Evolutionary conservation across 2,329 filamentous ascomycete species (phyloP), one percentile per base, ranked within the genome.

Genomic region (Diaporthe destruens): DNA sequence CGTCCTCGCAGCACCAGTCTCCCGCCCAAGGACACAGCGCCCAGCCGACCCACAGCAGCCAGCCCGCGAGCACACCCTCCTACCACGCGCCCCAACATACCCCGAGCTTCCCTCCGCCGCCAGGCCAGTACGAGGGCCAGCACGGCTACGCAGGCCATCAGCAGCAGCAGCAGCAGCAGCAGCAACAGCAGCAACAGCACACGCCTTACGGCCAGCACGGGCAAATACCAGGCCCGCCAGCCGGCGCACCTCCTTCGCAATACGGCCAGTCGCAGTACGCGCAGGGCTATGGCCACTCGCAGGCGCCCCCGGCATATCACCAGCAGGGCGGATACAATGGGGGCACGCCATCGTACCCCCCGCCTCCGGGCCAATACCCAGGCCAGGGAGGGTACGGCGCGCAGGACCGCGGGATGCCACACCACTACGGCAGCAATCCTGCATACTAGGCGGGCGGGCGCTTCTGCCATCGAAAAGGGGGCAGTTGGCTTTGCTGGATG

Each of bases 11-110:
- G 32, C 85, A 36, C 76, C 80, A 66, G 76, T 68, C 69, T 72
- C 75, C 61, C 75, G 80, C 59, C 75, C 79, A 42, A 69, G 77
- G 47, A 71, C 81, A 56, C 55, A 80, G 81, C 69, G 78, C 75
- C 72, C 77, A 80, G 18, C 77, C 80, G 16, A 71, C 76, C n/a
- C 74, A 77, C 44, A 75, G 76, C 66, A 75, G 77, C 71, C 77
- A 78, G 44, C 66, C 72, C 54, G 57, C 69, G 54, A 71, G 51
- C 34, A 70, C 54, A 42, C 54, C 59, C 7, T 53, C 77, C 68
- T 54, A 76, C 54, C 76, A 77, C 29, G 76, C 77, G 14, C 77
- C 78, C 63, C 81, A 77, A 79, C 74, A 76, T 75, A 73, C 72
- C n/a, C 72, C 72, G 23, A 73, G 72, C 72, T 73, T 73, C 29